phyloP scores from a whole-genome alignment of 164 flowering plant species.

The Buxus sempervirens region DNA sequence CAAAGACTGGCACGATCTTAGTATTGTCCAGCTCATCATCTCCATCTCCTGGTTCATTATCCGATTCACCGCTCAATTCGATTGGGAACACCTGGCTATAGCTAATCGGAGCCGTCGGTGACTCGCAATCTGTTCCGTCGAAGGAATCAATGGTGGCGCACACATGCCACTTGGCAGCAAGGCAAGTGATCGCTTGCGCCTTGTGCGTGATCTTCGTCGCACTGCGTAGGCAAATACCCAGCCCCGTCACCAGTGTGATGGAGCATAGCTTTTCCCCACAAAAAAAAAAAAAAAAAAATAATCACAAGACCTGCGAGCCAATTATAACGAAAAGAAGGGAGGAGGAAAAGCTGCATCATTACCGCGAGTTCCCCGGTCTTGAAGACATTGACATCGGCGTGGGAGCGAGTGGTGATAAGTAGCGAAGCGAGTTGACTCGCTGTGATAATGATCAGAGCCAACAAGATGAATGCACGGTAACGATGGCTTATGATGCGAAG shows the following conservation, averaged over 20 bases:
- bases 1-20: constrained; percentile 42
- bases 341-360: no score
- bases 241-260: constrained; percentile 60
- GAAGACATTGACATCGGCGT: constrained; percentile 42
- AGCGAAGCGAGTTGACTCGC: constrained; percentile 71
- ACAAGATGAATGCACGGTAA: constrained; percentile 62
- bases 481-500: constrained; percentile 84
- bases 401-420: constrained; percentile 51
- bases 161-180: constrained; percentile 88
- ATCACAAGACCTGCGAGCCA: no score
- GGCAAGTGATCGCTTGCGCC: constrained; percentile 68
- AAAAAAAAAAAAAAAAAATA: no score
- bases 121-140: constrained; percentile 48
- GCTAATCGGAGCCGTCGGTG: constrained; percentile 30
- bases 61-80: constrained; percentile 43
- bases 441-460: constrained; percentile 55
- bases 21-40: constrained; percentile 64
- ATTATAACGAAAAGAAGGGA: no score
- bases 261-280: constrained; percentile 70
- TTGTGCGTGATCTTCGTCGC: constrained; percentile 95
- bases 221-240: constrained; percentile 60
- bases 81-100: constrained; percentile 18
- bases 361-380: constrained; percentile 81
- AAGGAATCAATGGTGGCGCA: constrained; percentile 77
- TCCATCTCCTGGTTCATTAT: constrained; percentile 42